Base-by-base conservation (phyloP, 2,329 filamentous ascomycete genomes). In the Pseudogymnoascus sp. region DNA sequence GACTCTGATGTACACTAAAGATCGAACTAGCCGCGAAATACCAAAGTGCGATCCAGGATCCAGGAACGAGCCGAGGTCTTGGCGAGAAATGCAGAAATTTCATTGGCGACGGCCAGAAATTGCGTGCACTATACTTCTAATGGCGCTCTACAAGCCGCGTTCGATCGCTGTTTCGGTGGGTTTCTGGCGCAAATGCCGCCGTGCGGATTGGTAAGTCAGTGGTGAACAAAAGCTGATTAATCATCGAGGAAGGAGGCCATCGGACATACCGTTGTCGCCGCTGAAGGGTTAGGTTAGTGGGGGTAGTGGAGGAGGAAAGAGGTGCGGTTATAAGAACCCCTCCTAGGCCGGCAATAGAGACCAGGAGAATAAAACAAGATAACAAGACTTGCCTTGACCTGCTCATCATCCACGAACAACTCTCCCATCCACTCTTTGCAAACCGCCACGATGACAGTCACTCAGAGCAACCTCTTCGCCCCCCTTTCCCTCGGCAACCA, bases 401-500 rank as follows among this genome's bases (percentile, higher is more conserved):
- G 47, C 25, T 31, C 25, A 53, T 53, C 25, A 53, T n/a, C 31
- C 47, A 56, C 33, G 47, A 18, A 18, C 47, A 18, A 28, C n/a
- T 3, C 16, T 56, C 25, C 8, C 11, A 33, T 18, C n/a, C 28
- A 21, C 50, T 12, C 4, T n/a, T 4, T 11, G 16, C 25, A 56
- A 33, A 56, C 59, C 33, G 31, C 33, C 59, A 60, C 59, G n/a
- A 60, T 60, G 59, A 40, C 33, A 12, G 59, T 16, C 59, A 38
- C 59, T 8, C 50, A 56, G 7, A 56, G 50, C 59, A 60, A 60
- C 21, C 74, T 80, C 23, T 80, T 80, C 67, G 69, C 73, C 14
- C 75, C 78, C 2, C 64, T 79, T 44, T 72, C 68, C 50, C 69
- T 80, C 4, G 77, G 77, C 65, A 73, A 73, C 16, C 66, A 74